Conservation (phyloP, 257 asterid genomes). For the Jasminum sambac region DNA sequence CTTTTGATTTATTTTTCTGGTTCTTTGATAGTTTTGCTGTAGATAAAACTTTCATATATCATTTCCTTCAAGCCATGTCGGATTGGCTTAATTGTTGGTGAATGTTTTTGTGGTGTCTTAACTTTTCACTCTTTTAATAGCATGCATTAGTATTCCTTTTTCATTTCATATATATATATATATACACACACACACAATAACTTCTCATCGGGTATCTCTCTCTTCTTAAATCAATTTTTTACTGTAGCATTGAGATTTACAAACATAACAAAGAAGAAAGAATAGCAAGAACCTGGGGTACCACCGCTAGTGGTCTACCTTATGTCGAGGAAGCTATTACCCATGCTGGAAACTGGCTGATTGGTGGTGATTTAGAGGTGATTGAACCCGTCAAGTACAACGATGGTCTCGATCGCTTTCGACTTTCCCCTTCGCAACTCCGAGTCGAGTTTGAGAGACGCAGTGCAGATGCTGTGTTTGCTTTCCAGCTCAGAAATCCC, state of each 20-base stretch:
- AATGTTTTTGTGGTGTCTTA: background rate
- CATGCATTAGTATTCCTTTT: background rate
- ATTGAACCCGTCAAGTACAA: slow-evolving; percentile 64
- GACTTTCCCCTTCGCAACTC: slow-evolving; percentile 83
- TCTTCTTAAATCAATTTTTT: background rate
- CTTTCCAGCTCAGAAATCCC: slow-evolving; percentile 93
- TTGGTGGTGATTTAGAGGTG: slow-evolving; percentile 90
- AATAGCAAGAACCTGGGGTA: slow-evolving; percentile 93
- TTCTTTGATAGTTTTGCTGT: background rate
- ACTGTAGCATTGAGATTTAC: slow-evolving; percentile 73
- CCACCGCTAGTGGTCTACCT: slow-evolving; percentile 84
- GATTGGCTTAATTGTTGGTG: too few species aligned
- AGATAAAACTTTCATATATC: background rate
- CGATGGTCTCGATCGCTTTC: slow-evolving; percentile 77
- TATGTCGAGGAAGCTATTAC: slow-evolving; percentile 71
- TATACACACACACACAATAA: too few species aligned
- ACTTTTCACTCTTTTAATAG: background rate
- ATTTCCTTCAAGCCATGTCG: too few species aligned
- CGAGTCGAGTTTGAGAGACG: slow-evolving; percentile 71
- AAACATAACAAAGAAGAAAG: slow-evolving; percentile 96
- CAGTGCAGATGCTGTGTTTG: slow-evolving; percentile 88
- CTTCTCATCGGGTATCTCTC: background rate
- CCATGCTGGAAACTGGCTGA: slow-evolving; percentile 80
- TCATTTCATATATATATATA: background rate
- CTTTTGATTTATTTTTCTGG: background rate